Evolutionary conservation across 2,329 filamentous ascomycete species (phyloP), one percentile per base, ranked within the genome.

Genomic region (Ceratocystis colombiana): DNA sequence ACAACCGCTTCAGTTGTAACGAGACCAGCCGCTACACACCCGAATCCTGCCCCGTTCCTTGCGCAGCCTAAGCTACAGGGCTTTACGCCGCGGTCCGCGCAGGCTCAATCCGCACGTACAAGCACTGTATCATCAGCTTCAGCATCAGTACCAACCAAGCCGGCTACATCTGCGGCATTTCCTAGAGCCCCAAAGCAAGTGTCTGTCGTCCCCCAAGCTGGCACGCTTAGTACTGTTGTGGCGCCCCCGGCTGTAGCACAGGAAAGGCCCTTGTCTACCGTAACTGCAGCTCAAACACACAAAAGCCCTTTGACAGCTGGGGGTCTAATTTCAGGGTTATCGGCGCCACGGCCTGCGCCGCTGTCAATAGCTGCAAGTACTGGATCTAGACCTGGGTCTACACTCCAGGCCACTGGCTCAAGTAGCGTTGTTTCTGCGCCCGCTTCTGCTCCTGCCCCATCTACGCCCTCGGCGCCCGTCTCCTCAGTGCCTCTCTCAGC

Each of bases 61-160:
- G 22, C 62, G 28, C 46, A 64, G 25, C 62, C 62, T 6, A 64
- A 64, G 33, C 62, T 46, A 15, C 46, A 53, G 20, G 45, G 45
- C 33, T 37, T 64, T 25, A 55, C 50, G 25, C 20, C 20, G 20
- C 59, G n/a, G n/a, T 37, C 37, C 17, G 12, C 7, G 20, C 59
- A 30, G 22, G 33, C 6, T n/a, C 61, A 46, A n/a, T n/a, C 46
- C 17, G 46, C n/a, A 8, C 46, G 20, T 48, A 17, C 46, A 22
- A n/a, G 46, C 46, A 22, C 46, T 3, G 10, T 41, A 41, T 15
- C 37, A 41, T 15, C 37, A 41, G 37, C 37, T 41, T 15, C 37
- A 41, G 37, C 37, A 5, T 41, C 37, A 5, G 10, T 15, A 12
- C 37, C 37, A 41, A 41, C 12, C 37, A 41, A 41, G 37, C 37